phyloP scores from a whole-genome alignment of 148 eudicot species.

The Rhododendron molle region DNA sequence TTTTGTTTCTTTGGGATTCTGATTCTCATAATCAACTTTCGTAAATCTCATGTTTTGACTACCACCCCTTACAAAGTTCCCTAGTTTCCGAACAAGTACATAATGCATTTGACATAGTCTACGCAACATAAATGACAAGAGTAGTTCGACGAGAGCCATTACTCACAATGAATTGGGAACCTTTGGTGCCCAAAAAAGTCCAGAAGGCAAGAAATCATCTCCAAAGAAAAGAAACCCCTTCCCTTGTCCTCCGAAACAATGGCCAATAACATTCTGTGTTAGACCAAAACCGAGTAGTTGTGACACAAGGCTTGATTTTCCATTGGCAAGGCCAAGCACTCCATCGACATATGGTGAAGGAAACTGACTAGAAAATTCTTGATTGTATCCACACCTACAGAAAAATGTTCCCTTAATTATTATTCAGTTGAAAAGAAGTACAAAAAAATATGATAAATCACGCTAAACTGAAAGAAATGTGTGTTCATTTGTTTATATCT shows the following conservation, averaged over 20 bases:
- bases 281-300: slow-evolving; percentile 11
- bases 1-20: not conserved
- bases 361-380: slow-evolving; percentile 10
- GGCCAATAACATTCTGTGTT: slow-evolving; percentile 16
- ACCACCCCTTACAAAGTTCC: not conserved
- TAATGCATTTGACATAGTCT: not conserved
- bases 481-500: not conserved
- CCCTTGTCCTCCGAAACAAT: slow-evolving; percentile 17
- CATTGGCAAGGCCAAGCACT: slow-evolving; percentile 24
- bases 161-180: slow-evolving; percentile 11
- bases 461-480: not conserved
- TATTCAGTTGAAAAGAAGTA: not conserved
- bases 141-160: not conserved
- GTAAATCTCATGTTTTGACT: not conserved
- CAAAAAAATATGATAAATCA: not conserved
- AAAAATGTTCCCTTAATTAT: not conserved
- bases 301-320: slow-evolving; percentile 15
- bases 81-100: not conserved
- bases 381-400: slow-evolving; percentile 20
- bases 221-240: slow-evolving; percentile 20
- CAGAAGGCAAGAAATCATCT: slow-evolving; percentile 7
- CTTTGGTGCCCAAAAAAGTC: slow-evolving; percentile 17
- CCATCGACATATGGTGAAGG: slow-evolving; percentile 19
- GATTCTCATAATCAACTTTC: not conserved
- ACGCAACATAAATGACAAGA: not conserved